Conservation (phyloP, 805 yeast genomes). For the Candida ficus region DNA sequence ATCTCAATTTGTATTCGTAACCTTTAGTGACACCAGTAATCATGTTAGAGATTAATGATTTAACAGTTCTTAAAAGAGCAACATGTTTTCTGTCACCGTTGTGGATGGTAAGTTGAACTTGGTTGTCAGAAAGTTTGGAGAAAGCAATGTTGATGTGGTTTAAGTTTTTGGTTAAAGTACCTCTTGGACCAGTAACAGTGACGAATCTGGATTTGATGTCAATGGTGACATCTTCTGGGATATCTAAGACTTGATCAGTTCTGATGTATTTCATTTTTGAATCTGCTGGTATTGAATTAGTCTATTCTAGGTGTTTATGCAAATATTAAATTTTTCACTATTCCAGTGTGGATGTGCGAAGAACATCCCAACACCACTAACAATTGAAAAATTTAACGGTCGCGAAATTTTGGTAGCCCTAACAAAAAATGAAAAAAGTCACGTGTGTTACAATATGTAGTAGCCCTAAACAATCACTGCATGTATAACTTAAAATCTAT, state of each 20-base stretch:
- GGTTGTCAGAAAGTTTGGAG: conserved; percentile 64
- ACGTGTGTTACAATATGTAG: too few species aligned
- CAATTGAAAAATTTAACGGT: background rate
- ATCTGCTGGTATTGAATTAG: too few species aligned
- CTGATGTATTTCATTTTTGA: conserved; percentile 75
- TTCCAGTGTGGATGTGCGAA: too few species aligned
- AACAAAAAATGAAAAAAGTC: too few species aligned
- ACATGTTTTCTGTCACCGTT: conserved; percentile 99
- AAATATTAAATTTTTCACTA: conserved; percentile 5
- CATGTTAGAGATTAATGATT: conserved; percentile 90
- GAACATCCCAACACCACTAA: background rate
- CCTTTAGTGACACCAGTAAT: conserved; percentile 99
- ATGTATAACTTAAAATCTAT: background rate
- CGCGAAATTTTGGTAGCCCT: too few species aligned
- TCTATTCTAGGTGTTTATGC: too few species aligned
- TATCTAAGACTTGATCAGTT: conserved; percentile 75
- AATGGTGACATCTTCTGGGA: conserved; percentile 93
- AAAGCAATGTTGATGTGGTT: conserved; percentile 95
- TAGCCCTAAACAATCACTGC: background rate
- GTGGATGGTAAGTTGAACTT: conserved; percentile 87
- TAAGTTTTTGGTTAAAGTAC: conserved; percentile 83
- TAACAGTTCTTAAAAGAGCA: conserved; percentile 98
- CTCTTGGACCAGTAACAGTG: conserved; percentile 97
- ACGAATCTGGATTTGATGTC: conserved; percentile 86
- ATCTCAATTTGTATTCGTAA: conserved; percentile 99